phyloP scores from a whole-genome alignment of 345 rosid species.

The Hirschfeldia incana region DNA sequence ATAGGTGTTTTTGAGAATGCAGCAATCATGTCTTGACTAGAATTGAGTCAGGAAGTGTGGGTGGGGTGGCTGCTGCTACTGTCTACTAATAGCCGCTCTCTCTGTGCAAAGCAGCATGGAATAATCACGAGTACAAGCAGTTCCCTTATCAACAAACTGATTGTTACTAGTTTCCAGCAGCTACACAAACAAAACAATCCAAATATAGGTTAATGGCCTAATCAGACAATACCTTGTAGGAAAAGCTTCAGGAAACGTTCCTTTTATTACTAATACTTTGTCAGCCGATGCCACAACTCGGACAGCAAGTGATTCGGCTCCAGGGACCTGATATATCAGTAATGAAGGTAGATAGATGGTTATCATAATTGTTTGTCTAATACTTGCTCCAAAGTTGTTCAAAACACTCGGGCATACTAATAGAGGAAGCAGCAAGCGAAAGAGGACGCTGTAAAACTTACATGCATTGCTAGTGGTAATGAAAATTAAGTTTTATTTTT shows the following conservation, averaged over 20 bases:
- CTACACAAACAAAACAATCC: background rate
- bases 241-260: constrained; percentile 79
- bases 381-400: background rate
- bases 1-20: too few relatives aligned
- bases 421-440: background rate
- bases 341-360: background rate
- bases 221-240: constrained; percentile 19
- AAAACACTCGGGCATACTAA: background rate
- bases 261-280: constrained; percentile 82
- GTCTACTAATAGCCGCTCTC: constrained; percentile 61
- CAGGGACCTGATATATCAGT: constrained; percentile 62
- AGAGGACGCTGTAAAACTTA: background rate
- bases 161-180: background rate
- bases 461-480: background rate
- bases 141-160: constrained; percentile 49
- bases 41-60: too few relatives aligned
- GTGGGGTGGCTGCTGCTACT: constrained; percentile 57
- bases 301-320: constrained; percentile 83
- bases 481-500: background rate
- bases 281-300: constrained; percentile 95
- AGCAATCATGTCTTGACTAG: too few relatives aligned
- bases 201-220: background rate
- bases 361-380: background rate
- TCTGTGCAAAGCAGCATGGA: constrained; percentile 56
- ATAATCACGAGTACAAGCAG: constrained; percentile 68